These are phyloP conservation scores for Spinellus fusiger DNA, from an alignment of 192 early-diverging fungal genomes.

Conservation along the genomic window DNA sequence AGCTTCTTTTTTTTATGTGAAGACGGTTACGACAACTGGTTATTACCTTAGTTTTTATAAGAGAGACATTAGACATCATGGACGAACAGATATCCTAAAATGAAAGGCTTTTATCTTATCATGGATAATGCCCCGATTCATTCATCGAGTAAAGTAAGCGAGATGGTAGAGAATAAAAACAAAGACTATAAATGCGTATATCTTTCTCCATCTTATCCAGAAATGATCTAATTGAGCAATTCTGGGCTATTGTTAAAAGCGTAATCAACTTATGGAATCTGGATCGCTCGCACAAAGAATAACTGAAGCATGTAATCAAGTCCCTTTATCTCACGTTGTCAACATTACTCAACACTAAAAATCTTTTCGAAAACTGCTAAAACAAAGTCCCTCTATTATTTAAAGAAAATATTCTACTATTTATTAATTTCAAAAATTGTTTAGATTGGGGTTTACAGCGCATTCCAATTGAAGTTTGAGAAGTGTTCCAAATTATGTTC, in stretches of 20 bases:
- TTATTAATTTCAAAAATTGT: neutral
- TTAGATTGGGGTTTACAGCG: neutral
- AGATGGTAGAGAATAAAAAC: constrained; percentile 11
- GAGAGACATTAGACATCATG: constrained; percentile 4
- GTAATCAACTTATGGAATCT: neutral
- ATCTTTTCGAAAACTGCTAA: neutral
- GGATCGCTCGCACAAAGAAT: neutral
- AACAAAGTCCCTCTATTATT: no score
- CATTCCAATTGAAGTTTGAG: constrained; percentile 6
- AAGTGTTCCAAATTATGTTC: neutral
- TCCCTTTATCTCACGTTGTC: neutral
- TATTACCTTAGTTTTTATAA: neutral
- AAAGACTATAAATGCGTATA: constrained; percentile 11
- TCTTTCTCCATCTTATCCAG: neutral
- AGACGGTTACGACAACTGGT: constrained; percentile 2
- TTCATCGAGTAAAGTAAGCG: constrained; percentile 8
- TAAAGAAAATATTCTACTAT: no score
- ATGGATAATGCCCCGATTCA: constrained; percentile 2
- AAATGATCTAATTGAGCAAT: neutral
- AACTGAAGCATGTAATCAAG: neutral
- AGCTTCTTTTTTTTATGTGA: neutral
- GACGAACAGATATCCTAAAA: constrained; percentile 6
- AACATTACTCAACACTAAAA: neutral
- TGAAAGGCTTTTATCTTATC: constrained; percentile 9
- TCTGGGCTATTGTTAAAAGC: neutral